phyloP scores from a whole-genome alignment of 768 basidiomycete species.

The Auricularia heimuer region DNA sequence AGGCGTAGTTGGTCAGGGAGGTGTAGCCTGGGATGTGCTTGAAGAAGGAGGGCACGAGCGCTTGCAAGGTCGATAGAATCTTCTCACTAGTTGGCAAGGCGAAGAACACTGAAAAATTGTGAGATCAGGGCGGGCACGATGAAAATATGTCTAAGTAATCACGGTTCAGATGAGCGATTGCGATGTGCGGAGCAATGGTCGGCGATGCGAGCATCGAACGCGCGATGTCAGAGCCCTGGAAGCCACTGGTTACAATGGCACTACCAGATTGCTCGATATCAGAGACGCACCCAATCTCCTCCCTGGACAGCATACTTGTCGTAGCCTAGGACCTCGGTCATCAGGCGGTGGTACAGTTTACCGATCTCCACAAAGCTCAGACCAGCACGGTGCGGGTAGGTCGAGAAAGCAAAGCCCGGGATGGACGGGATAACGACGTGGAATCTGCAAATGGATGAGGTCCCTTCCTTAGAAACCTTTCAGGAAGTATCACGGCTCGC shows the following conservation, averaged over 20 bases:
- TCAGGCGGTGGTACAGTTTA: conserved; percentile 9
- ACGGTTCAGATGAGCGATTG: neutral
- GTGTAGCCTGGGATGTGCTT: neutral
- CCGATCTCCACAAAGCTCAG: conserved; percentile 10
- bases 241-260: neutral
- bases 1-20: neutral
- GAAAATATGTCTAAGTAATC: neutral
- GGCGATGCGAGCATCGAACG: neutral
- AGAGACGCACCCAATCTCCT: conserved; percentile 12
- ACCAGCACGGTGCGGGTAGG: conserved; percentile 6
- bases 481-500: too few relatives aligned
- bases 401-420: conserved; percentile 10
- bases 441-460: conserved; percentile 4
- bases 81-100: neutral
- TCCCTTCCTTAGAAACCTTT: too few relatives aligned
- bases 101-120: neutral
- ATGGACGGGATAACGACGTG: conserved; percentile 12
- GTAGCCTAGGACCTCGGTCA: conserved; percentile 13
- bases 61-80: neutral
- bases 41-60: neutral
- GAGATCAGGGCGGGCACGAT: neutral
- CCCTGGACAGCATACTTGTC: conserved; percentile 11
- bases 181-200: neutral
- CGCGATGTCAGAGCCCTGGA: neutral
- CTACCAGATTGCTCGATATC: too few relatives aligned